phyloP scores from a whole-genome alignment of 768 basidiomycete genomes.

The Pleurotus platypus region DNA sequence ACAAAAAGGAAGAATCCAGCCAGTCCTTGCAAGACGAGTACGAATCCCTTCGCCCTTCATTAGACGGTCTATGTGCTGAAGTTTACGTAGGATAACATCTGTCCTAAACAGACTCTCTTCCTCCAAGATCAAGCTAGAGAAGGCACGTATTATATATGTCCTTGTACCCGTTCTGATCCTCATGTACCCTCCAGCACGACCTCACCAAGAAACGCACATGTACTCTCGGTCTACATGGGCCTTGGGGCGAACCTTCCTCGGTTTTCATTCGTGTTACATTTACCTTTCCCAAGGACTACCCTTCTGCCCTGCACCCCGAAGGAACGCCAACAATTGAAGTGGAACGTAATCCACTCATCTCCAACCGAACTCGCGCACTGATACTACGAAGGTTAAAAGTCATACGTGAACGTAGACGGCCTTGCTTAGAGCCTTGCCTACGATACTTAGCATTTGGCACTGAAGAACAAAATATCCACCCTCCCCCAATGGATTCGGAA shows the following conservation, averaged over 20 bases:
- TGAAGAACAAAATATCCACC: slow-evolving; percentile 47
- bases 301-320: slow-evolving; percentile 55
- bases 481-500: slow-evolving; percentile 45
- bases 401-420: slow-evolving; percentile 69
- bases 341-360: slow-evolving; percentile 79
- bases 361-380: slow-evolving; percentile 70
- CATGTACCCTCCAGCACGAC: slow-evolving; percentile 45
- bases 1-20: slow-evolving; percentile 27
- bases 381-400: slow-evolving; percentile 74
- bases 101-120: slow-evolving; percentile 64
- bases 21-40: slow-evolving; percentile 75
- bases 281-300: slow-evolving; percentile 84
- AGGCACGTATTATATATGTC: slow-evolving; percentile 39
- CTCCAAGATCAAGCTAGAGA: slow-evolving; percentile 81
- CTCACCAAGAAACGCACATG: slow-evolving; percentile 72
- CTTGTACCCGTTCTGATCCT: background rate
- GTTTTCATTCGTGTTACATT: slow-evolving; percentile 88
- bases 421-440: slow-evolving; percentile 82
- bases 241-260: slow-evolving; percentile 85
- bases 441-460: slow-evolving; percentile 74
- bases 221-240: slow-evolving; percentile 83
- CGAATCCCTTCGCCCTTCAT: slow-evolving; percentile 15
- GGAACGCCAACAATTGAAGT: slow-evolving; percentile 76
- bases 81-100: slow-evolving; percentile 55
- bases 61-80: background rate